Conservation (phyloP, 2,329 filamentous ascomycete species). For the Penicillium digitatum region DNA sequence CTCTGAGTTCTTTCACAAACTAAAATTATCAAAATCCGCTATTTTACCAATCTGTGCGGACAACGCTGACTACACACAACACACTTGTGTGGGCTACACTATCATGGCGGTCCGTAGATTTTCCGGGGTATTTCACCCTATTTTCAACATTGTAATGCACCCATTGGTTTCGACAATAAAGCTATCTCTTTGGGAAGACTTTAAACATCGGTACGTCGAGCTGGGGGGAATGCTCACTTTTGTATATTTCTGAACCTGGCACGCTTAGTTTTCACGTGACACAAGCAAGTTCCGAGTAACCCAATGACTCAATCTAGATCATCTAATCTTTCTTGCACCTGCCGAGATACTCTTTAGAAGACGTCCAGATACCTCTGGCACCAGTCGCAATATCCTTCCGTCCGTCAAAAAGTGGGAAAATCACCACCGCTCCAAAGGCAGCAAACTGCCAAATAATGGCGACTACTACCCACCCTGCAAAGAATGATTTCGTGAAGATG, state of each 20-base stretch:
- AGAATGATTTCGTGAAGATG: constrained; percentile 48
- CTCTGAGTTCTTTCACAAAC: too few species aligned
- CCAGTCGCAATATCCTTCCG: constrained; percentile 39
- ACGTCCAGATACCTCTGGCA: constrained; percentile 21
- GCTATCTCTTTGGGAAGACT: too few species aligned
- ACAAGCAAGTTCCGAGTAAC: neutral
- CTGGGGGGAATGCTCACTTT: too few species aligned
- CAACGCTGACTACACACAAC: too few species aligned
- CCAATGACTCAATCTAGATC: neutral
- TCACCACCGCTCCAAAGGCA: constrained; percentile 45
- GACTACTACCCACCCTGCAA: constrained; percentile 45
- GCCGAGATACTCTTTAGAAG: constrained; percentile 1
- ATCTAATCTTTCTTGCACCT: neutral
- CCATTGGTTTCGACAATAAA: too few species aligned
- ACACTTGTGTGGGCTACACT: too few species aligned
- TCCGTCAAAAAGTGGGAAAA: constrained; percentile 50
- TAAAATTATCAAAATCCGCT: too few species aligned
- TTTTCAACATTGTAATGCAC: too few species aligned
- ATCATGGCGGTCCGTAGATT: too few species aligned
- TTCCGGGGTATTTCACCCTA: too few species aligned
- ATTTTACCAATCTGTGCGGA: too few species aligned
- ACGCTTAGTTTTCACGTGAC: neutral
- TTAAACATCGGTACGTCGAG: too few species aligned
- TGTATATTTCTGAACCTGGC: neutral
- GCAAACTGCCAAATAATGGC: constrained; percentile 50